These are phyloP conservation scores for Heterotrichella gracilis DNA, from an alignment of 352 stramenopile genomes.

Conservation along the genomic window DNA sequence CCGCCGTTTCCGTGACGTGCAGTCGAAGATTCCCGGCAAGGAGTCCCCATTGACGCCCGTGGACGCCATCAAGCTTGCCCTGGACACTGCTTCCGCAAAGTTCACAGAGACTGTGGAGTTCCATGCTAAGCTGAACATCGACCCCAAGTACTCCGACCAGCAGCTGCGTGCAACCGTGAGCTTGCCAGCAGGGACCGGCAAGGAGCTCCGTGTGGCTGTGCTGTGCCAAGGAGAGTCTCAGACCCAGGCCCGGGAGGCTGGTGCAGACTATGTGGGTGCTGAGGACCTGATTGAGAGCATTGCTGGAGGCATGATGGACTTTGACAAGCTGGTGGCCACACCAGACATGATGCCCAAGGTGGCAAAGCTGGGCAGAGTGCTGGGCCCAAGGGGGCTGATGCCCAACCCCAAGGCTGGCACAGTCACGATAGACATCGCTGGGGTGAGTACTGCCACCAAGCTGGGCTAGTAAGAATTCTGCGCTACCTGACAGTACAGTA, in stretches of 20 bases:
- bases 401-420: slow-evolving; percentile 84
- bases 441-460: slow-evolving; percentile 28
- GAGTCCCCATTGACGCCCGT: too few species aligned
- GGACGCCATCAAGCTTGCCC: too few species aligned
- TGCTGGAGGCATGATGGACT: too few species aligned
- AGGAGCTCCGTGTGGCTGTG: slow-evolving; percentile 43
- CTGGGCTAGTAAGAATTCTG: too few species aligned
- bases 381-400: slow-evolving; percentile 77
- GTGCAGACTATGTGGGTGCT: slow-evolving; percentile 44
- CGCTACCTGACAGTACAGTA: too few species aligned
- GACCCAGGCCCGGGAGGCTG: slow-evolving; percentile 45
- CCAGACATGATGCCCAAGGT: slow-evolving; percentile 60
- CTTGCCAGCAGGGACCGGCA: slow-evolving; percentile 47
- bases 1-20: too few species aligned
- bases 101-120: too few species aligned
- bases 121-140: too few species aligned
- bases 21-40: too few species aligned
- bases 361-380: slow-evolving; percentile 48
- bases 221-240: slow-evolving; percentile 45
- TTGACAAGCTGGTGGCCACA: slow-evolving; percentile 47
- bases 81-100: too few species aligned
- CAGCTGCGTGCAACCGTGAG: too few species aligned
- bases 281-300: slow-evolving; percentile 51
- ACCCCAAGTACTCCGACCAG: too few species aligned
- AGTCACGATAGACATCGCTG: slow-evolving; percentile 49